phyloP scores from a whole-genome alignment of 1,139 yeast genomes.

The Diutina scorzettiae region DNA sequence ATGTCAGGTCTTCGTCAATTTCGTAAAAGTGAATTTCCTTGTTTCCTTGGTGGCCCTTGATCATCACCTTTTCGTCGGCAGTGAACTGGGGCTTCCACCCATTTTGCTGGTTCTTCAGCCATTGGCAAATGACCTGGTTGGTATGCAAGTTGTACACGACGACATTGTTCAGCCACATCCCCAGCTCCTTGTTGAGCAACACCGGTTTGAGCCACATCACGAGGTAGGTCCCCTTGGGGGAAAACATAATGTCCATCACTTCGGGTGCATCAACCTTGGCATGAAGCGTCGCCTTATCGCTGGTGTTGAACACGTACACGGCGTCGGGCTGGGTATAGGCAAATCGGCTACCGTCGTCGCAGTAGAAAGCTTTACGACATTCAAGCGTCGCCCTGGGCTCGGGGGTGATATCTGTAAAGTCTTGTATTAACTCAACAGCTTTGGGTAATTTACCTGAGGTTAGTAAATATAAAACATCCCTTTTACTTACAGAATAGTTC shows the following conservation, averaged over 20 bases:
- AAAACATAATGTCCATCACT: conserved; percentile 72
- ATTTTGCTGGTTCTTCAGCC: conserved; percentile 71
- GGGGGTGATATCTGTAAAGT: conserved; percentile 27
- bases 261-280: conserved; percentile 37
- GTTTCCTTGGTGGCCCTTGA: conserved; percentile 38
- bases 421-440: conserved; percentile 45
- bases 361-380: conserved; percentile 5
- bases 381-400: conserved; percentile 14
- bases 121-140: conserved; percentile 43
- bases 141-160: conserved; percentile 51
- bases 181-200: conserved; percentile 42
- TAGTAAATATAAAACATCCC: conserved; percentile 8
- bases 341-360: conserved; percentile 5
- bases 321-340: conserved; percentile 5
- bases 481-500: conserved; percentile 32
- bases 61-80: conserved; percentile 60
- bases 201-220: conserved; percentile 89
- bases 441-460: conserved; percentile 48
- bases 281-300: conserved; percentile 19
- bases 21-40: conserved; percentile 66
- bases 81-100: conserved; percentile 92
- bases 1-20: conserved; percentile 22
- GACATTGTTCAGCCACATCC: conserved; percentile 68
- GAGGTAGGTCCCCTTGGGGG: conserved; percentile 77
- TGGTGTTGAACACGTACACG: conserved; percentile 9